Base-by-base conservation (phyloP, 495 filamentous ascomycete species). In the Aspergillus mulundensis region DNA sequence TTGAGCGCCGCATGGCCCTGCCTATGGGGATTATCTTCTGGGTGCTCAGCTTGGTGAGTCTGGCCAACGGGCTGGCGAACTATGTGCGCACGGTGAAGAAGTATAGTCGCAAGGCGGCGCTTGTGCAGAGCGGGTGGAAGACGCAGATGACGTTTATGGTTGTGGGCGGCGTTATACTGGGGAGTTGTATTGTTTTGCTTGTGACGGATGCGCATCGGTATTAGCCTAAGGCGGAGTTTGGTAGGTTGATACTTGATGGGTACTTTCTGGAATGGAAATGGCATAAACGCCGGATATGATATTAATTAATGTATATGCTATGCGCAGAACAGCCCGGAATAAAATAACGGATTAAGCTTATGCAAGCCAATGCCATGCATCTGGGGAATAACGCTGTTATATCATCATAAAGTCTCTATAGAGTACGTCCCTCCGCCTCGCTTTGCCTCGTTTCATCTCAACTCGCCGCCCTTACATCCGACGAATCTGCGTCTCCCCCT, bases 61-160 rank as follows among this genome's bases (percentile, higher is more conserved):
- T 97, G 30, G 76, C 74, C 7, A 84, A 84, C 20, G 94, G 94
- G 0, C 75, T 95, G 40, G 86, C 84, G 0, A 97, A 95, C 64
- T 98, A 98, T 66, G 79, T 94, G 45, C 86, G 82, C 60, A 92
- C 91, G 1, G 86, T 97, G n/a, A 87, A 81, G 54, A 87, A 89
- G 65, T 98, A 95, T 68, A 85, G 84, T 55, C 77, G 82, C 34
- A 82, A 86, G 60, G 76, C 78, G 23, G 94, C 94, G 0, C 77
- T 98, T 53, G 94, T 97, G 34, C 94, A 98, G 72, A 89, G 84
- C 46, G 94, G 94, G 30, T 93, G 88, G 86, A 95, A 91, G 73
- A 97, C 94, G 34, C 91, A 96, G 69, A 65, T 83, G 20, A 74
- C 91, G 20, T 86, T 96, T 70, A 84, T 82, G 0, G 72, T 89